Evolutionary conservation across 805 yeast species (phyloP).

Genomic region (Ogataea saltuana): DNA sequence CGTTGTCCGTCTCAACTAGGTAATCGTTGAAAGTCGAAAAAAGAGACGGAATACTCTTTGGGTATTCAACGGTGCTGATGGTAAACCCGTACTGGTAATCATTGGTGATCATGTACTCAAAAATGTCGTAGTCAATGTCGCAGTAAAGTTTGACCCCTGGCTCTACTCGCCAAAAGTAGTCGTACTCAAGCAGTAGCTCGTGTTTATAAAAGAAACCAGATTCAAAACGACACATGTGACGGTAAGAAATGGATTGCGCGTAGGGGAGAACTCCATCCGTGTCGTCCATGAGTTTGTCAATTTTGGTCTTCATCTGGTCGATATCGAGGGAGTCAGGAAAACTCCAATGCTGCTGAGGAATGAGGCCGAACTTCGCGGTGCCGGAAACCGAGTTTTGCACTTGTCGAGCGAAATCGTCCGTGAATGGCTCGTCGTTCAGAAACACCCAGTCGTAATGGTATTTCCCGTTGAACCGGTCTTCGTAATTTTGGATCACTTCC

Average conservation of each 20-base stretch:
- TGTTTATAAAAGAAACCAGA: constrained; percentile 83
- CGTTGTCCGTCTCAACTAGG: constrained; percentile 38
- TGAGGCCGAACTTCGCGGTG: constrained; percentile 57
- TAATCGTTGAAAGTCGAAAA: constrained; percentile 40
- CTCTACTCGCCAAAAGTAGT: constrained; percentile 92
- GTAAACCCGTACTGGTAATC: constrained; percentile 73
- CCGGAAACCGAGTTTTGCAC: constrained; percentile 60
- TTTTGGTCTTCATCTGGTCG: constrained; percentile 20
- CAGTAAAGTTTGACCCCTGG: constrained; percentile 77
- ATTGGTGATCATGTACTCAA: constrained; percentile 70
- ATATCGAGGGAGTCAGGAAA: constrained; percentile 48
- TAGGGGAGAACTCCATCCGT: constrained; percentile 51
- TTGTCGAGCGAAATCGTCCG: constrained; percentile 51
- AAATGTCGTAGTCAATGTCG: constrained; percentile 73
- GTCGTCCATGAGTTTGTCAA: constrained; percentile 24
- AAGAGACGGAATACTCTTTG: constrained; percentile 60
- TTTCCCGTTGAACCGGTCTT: constrained; percentile 62
- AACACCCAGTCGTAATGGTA: constrained; percentile 80
- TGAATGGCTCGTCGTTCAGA: constrained; percentile 67
- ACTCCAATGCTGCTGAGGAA: constrained; percentile 66
- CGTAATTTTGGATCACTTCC: constrained; percentile 60
- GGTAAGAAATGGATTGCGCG: constrained; percentile 60
- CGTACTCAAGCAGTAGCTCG: constrained; percentile 64
- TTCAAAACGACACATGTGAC: constrained; percentile 90
- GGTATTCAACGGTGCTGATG: constrained; percentile 70